Base-by-base conservation (phyloP, 371 early-diverging fungal species). In the Rhizopus microsporus region DNA sequence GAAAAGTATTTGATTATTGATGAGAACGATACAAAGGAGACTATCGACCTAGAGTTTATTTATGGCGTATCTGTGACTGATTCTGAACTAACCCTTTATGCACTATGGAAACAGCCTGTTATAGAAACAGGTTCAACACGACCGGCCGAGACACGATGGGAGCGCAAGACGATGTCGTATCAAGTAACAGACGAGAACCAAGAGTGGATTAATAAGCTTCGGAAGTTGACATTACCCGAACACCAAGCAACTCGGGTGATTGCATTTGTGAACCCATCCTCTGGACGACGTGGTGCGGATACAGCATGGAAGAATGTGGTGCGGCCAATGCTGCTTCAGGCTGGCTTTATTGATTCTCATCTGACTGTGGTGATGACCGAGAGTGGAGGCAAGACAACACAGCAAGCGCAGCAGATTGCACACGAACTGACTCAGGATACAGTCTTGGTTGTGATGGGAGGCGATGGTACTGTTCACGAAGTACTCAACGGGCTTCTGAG, bases 381-480 rank as follows among this genome's bases (percentile, higher is more conserved):
- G 30, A 3, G 43, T 5, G 43, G 56, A 7, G 60, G 54, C n/a
- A 50, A 55, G 39, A 67, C 67, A 30, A 39, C 57, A 16, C 33
- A 17, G 9, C 46, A 59, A n/a, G 60, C 49, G 3, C 8, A 60
- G 17, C 0, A 40, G 13, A 5, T 42, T 13, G 40, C 31, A 7
- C 16, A 7, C 16, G 37, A 44, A 39, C 7, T 57, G 16, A 45
- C 51, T 2, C 23, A 34, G 8, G 29, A 45, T 7, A 31, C 54
- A 1, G 62, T 73, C 10, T 13, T 78, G 2, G 53, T 78, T n/a
- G 61, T 66, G 47, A 54, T 79, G 38, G 80, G 80, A 10, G 80
- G 80, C 29, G 80, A 79, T 67, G 80, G 80, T 3, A 79, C 77
- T 0, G 38, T 75, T 1, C 80, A 79, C 59, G 77, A 79, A 34